These are phyloP conservation scores for Schwanniomyces pseudopolymorphus DNA, from an alignment of 805 yeast genomes.

Conservation along the genomic window DNA sequence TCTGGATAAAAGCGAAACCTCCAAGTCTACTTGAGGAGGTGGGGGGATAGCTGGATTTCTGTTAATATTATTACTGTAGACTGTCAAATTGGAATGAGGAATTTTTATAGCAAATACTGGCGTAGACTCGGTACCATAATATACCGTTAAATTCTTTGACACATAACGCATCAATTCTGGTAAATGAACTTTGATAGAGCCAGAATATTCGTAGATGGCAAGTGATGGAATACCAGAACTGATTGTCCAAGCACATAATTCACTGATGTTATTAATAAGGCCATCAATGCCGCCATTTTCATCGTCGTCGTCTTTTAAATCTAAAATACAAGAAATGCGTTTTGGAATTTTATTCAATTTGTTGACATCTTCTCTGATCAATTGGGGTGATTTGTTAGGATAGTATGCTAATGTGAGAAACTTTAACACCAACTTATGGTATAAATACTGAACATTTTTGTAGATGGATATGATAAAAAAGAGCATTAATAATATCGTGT, in stretches of 20 bases:
- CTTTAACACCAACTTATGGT: constrained; percentile 54
- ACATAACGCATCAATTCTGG: constrained; percentile 59
- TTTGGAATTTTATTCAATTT: constrained; percentile 75
- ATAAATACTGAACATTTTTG: constrained; percentile 51
- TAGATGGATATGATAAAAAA: constrained; percentile 57
- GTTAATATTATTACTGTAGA: constrained; percentile 37
- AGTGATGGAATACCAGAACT: constrained; percentile 79
- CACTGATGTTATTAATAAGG: constrained; percentile 71
- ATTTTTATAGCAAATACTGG: constrained; percentile 64
- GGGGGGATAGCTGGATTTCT: constrained; percentile 24
- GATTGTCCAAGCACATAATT: constrained; percentile 82
- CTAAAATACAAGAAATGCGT: constrained; percentile 72
- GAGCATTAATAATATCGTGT: constrained; percentile 48
- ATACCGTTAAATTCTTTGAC: constrained; percentile 57
- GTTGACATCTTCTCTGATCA: constrained; percentile 79
- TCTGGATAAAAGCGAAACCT: constrained; percentile 63
- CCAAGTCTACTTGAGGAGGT: constrained; percentile 48
- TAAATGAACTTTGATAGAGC: constrained; percentile 51
- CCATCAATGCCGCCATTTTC: constrained; percentile 91
- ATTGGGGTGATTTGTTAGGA: constrained; percentile 72
- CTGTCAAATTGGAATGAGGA: constrained; percentile 62
- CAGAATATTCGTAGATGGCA: constrained; percentile 77
- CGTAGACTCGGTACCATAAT: constrained; percentile 68
- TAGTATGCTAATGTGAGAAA: constrained; percentile 64
- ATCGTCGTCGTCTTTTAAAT: constrained; percentile 69